Evolutionary conservation across 2,329 filamentous ascomycete genomes (phyloP).

Genomic region (Cadophora sp.): DNA sequence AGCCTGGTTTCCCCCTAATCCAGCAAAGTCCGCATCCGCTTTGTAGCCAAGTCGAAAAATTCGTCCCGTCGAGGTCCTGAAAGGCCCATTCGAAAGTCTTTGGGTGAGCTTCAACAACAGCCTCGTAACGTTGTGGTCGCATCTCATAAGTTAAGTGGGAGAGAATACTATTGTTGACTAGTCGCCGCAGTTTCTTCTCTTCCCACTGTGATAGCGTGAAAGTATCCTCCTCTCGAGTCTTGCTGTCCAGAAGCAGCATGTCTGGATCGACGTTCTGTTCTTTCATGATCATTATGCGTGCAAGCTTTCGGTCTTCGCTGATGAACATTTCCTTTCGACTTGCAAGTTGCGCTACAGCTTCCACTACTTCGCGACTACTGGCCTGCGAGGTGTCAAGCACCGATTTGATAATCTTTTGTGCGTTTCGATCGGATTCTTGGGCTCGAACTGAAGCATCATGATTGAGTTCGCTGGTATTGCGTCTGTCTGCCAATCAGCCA

Average conservation of each 20-base stretch:
- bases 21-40: slow-evolving; percentile 14
- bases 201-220: neutral
- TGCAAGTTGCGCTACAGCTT: neutral
- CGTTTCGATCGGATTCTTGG: no score
- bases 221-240: neutral
- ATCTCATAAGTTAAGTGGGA: neutral
- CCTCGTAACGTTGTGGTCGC: neutral
- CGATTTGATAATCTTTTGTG: neutral
- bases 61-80: neutral
- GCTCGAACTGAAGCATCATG: no score
- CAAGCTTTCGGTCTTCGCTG: neutral
- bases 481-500: no score
- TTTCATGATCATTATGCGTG: neutral
- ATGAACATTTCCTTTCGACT: neutral
- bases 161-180: neutral
- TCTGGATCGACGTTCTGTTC: neutral
- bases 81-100: slow-evolving; percentile 11
- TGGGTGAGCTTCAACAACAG: neutral
- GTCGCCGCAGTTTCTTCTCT: neutral
- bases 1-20: slow-evolving; percentile 36
- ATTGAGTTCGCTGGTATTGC: no score
- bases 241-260: neutral
- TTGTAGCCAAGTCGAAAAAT: slow-evolving; percentile 18
- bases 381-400: neutral
- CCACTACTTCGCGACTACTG: neutral